These are phyloP conservation scores for Crithidia thermophila DNA, from an alignment of 208 protist species.

Conservation along the genomic window DNA sequence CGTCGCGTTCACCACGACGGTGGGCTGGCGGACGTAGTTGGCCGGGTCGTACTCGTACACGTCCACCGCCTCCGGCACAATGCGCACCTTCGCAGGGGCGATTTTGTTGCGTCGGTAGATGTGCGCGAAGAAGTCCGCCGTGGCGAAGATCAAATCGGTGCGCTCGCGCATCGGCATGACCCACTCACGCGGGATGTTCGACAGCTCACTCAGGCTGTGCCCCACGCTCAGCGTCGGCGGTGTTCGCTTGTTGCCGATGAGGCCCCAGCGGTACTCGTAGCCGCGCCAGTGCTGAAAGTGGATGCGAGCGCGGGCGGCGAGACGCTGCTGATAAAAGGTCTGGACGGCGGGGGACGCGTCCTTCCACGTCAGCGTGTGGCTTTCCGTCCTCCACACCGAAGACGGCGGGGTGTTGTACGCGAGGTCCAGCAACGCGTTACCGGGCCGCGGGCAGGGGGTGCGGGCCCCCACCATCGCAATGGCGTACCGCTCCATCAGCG, in stretches of 20 bases:
- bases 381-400: too few species aligned
- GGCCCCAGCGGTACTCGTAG: not conserved
- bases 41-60: slow-evolving; percentile 47
- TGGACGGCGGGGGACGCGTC: not conserved
- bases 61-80: slow-evolving; percentile 66
- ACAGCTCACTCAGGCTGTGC: slow-evolving; percentile 55
- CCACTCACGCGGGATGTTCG: slow-evolving; percentile 31
- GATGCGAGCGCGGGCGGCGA: slow-evolving; percentile 5
- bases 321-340: slow-evolving; percentile 2
- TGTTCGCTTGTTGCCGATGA: not conserved
- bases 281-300: slow-evolving; percentile 34
- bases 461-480: not conserved
- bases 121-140: slow-evolving; percentile 48
- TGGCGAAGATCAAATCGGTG: slow-evolving; percentile 59
- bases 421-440: slow-evolving; percentile 6
- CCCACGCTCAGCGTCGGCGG: slow-evolving; percentile 20
- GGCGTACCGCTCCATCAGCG: slow-evolving; percentile 44
- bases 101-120: slow-evolving; percentile 45
- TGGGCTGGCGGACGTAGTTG: slow-evolving; percentile 7
- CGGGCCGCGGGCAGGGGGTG: not conserved
- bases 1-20: not conserved
- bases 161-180: slow-evolving; percentile 2
- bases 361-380: too few species aligned
- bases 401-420: too few species aligned
- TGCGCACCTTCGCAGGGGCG: slow-evolving; percentile 17